A percentile compares a stretch with the other conserved stretches of the same genome.
These are phyloP conservation scores for Austroboletus festivus DNA, from an alignment of 768 basidiomycete species.

Conservation along the genomic window DNA sequence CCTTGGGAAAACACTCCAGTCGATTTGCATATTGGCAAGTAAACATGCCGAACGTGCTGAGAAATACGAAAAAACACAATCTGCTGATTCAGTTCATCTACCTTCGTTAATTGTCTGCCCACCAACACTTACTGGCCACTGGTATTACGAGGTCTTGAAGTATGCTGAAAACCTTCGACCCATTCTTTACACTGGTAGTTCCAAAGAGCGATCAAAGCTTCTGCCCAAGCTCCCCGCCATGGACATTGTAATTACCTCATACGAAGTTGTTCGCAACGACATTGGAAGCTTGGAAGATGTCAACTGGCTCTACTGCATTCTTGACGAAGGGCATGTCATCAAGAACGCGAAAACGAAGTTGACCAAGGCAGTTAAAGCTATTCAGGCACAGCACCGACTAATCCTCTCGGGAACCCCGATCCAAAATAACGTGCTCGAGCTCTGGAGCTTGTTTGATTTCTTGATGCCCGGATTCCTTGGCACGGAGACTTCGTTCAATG, in stretches of 20 bases:
- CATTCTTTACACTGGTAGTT: slow-evolving; percentile 84
- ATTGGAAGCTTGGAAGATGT: slow-evolving; percentile 67
- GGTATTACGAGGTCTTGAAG: slow-evolving; percentile 97
- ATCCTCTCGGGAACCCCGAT: slow-evolving; percentile 97
- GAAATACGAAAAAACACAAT: slow-evolving; percentile 59
- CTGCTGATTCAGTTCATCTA: slow-evolving; percentile 77
- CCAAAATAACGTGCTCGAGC: slow-evolving; percentile 96
- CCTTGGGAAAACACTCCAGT: slow-evolving; percentile 95
- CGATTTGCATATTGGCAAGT: slow-evolving; percentile 93
- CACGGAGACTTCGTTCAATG: slow-evolving; percentile 92
- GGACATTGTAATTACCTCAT: slow-evolving; percentile 96
- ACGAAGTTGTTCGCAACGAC: slow-evolving; percentile 97
- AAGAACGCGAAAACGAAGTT: slow-evolving; percentile 99
- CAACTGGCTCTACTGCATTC: slow-evolving; percentile 92
- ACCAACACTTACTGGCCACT: slow-evolving; percentile 96
- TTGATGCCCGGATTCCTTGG: slow-evolving; percentile 99
- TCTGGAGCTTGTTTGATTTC: slow-evolving; percentile 99
- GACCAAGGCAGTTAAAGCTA: slow-evolving; percentile 90
- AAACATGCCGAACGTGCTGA: slow-evolving; percentile 87
- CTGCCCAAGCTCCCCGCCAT: slow-evolving; percentile 61
- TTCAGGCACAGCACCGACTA: slow-evolving; percentile 88
- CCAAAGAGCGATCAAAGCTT: slow-evolving; percentile 73
- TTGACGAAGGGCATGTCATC: slow-evolving; percentile 98
- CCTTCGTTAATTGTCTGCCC: slow-evolving; percentile 96
- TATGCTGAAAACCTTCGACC: slow-evolving; percentile 84